Conservation (phyloP, 768 basidiomycete species). For the Boletus rufocinnamomeus region DNA sequence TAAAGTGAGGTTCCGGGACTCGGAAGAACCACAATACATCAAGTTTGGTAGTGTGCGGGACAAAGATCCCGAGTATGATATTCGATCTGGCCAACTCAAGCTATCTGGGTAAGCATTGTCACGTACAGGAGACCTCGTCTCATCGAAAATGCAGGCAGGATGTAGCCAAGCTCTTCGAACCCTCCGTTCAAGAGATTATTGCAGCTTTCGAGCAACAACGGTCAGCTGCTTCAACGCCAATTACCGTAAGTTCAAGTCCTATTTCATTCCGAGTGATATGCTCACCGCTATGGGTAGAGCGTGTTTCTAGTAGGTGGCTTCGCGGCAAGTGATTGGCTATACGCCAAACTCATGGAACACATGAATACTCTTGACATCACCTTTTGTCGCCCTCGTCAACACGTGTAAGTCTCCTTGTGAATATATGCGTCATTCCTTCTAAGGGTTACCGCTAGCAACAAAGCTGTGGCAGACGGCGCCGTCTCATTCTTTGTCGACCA, state of each 20-base stretch:
- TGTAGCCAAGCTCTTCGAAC: conserved; percentile 16
- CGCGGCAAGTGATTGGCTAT: conserved; percentile 16
- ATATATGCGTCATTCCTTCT: not conserved
- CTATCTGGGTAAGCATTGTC: conserved; percentile 36
- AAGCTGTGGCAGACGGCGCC: conserved; percentile 20
- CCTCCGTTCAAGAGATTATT: conserved; percentile 16
- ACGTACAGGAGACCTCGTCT: conserved; percentile 37
- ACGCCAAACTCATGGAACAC: conserved; percentile 15
- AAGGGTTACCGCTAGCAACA: conserved; percentile 8
- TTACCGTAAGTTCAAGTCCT: conserved; percentile 1
- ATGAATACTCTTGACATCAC: conserved; percentile 9
- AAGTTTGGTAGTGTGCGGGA: conserved; percentile 40
- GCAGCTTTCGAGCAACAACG: conserved; percentile 18
- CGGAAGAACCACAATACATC: conserved; percentile 38
- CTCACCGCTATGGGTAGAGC: conserved; percentile 1
- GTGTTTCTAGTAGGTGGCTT: conserved; percentile 19
- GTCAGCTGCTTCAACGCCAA: conserved; percentile 8
- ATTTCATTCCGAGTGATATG: too few species aligned
- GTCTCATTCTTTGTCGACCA: conserved; percentile 14
- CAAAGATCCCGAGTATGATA: conserved; percentile 37
- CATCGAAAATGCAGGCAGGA: conserved; percentile 20
- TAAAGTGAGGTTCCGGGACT: conserved; percentile 42
- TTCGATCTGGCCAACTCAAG: conserved; percentile 39
- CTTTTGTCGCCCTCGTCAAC: conserved; percentile 15
- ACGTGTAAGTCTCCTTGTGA: conserved; percentile 11